Evolutionary conservation across 768 basidiomycete species (phyloP).

Genomic region (Leccinum aurantiacum): DNA sequence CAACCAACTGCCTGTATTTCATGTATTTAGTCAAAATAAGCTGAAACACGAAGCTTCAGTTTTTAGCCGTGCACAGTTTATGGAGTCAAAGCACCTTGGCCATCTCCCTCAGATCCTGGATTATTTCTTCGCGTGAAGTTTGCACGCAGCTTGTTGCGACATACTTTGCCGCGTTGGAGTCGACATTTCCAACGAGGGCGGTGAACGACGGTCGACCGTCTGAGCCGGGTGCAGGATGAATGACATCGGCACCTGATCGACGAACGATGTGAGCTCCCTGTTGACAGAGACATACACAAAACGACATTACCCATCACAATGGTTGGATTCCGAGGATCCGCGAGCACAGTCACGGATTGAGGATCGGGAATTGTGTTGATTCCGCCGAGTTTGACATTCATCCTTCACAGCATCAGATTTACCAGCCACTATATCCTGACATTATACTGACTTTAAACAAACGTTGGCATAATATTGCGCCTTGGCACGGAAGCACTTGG

Average conservation of each 20-base stretch:
- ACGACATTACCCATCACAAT: slow-evolving; percentile 67
- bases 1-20: slow-evolving; percentile 51
- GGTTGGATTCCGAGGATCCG: slow-evolving; percentile 71
- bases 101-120: slow-evolving; percentile 69
- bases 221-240: slow-evolving; percentile 79
- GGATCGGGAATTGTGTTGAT: slow-evolving; percentile 79
- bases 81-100: slow-evolving; percentile 41
- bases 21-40: slow-evolving; percentile 57
- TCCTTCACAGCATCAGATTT: slow-evolving; percentile 38
- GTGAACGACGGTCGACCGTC: slow-evolving; percentile 82
- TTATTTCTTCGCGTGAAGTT: slow-evolving; percentile 70
- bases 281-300: not conserved
- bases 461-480: slow-evolving; percentile 82
- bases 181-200: slow-evolving; percentile 76
- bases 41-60: slow-evolving; percentile 34
- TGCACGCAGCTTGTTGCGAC: slow-evolving; percentile 62
- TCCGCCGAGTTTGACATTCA: slow-evolving; percentile 84
- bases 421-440: not conserved
- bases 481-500: slow-evolving; percentile 66
- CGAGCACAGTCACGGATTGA: slow-evolving; percentile 59
- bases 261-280: slow-evolving; percentile 2
- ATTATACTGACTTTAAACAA: slow-evolving; percentile 61
- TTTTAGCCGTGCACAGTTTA: not conserved
- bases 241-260: slow-evolving; percentile 70
- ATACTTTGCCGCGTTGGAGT: slow-evolving; percentile 75